Conservation (phyloP, 2,329 filamentous ascomycete genomes). For the Botrytis aclada region DNA sequence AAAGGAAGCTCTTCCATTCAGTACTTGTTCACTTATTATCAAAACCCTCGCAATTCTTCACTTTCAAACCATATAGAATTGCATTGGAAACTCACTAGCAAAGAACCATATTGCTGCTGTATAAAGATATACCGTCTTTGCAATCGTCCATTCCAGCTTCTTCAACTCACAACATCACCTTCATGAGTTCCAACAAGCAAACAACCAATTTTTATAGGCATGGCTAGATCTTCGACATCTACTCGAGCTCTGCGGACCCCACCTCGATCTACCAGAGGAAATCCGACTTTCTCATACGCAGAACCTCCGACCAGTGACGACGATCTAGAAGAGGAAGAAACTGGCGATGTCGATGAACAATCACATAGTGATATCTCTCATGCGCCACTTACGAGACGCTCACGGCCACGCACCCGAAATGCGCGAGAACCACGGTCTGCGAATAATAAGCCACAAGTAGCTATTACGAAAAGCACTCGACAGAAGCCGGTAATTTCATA, state of each 20-base stretch:
- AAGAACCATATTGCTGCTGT: background rate
- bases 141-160: background rate
- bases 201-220: background rate
- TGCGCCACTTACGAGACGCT: background rate
- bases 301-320: constrained; percentile 18
- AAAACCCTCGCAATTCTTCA: background rate
- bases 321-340: constrained; percentile 9
- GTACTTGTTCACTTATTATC: background rate
- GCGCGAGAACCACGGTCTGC: constrained; percentile 15
- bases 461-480: constrained; percentile 26
- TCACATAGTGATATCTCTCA: background rate
- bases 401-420: constrained; percentile 8
- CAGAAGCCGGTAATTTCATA: constrained; percentile 32
- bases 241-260: background rate
- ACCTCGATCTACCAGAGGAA: constrained; percentile 7
- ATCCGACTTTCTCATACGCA: constrained; percentile 18
- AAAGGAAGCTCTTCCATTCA: background rate
- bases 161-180: background rate
- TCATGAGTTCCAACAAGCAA: constrained; percentile 6
- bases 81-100: background rate
- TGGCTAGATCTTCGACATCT: constrained; percentile 13
- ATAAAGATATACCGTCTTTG: background rate
- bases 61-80: background rate
- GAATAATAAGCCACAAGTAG: constrained; percentile 17
- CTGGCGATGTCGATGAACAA: background rate